These are phyloP conservation scores for Uronychia binucleata DNA, from an alignment of 73 alveolate species.

Conservation along the genomic window DNA sequence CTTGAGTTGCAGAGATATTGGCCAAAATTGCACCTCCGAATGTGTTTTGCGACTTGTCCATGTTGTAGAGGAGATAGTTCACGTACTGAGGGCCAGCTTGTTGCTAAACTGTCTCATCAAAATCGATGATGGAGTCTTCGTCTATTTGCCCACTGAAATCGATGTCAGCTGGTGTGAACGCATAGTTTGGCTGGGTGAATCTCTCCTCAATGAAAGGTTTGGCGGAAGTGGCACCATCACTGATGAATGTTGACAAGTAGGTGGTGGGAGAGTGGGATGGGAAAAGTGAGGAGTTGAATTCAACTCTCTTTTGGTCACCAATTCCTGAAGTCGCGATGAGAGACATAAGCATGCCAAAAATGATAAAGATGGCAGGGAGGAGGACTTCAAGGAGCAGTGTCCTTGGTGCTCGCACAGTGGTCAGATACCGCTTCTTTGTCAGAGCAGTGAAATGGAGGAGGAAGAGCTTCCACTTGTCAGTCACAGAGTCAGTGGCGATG, in stretches of 20 bases:
- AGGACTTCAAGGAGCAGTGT: constrained; percentile 70
- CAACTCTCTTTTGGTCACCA: neutral
- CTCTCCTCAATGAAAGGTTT: neutral
- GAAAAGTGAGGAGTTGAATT: neutral
- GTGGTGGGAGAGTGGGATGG: neutral
- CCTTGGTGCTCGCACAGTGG: constrained; percentile 66
- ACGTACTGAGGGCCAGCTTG: neutral
- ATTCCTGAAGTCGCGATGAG: neutral
- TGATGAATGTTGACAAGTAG: neutral
- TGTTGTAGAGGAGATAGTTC: neutral
- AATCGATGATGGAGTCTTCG: neutral
- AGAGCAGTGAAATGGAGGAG: constrained; percentile 51
- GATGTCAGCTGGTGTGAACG: neutral
- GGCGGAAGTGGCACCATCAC: neutral
- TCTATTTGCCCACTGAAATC: neutral
- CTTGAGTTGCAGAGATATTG: neutral
- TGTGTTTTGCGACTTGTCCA: neutral
- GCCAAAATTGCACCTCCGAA: neutral
- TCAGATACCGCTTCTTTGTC: constrained; percentile 60
- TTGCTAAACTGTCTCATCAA: neutral
- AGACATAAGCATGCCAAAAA: neutral
- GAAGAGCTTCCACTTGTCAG: neutral
- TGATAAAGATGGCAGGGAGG: constrained; percentile 63
- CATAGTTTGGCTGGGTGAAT: neutral
- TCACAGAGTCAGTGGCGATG: neutral